Percentiles rank a stretch among this genome's conserved stretches.
Evolutionary conservation across 2,329 filamentous ascomycete species (phyloP).

Genomic region (Penicillium rolfsii): DNA sequence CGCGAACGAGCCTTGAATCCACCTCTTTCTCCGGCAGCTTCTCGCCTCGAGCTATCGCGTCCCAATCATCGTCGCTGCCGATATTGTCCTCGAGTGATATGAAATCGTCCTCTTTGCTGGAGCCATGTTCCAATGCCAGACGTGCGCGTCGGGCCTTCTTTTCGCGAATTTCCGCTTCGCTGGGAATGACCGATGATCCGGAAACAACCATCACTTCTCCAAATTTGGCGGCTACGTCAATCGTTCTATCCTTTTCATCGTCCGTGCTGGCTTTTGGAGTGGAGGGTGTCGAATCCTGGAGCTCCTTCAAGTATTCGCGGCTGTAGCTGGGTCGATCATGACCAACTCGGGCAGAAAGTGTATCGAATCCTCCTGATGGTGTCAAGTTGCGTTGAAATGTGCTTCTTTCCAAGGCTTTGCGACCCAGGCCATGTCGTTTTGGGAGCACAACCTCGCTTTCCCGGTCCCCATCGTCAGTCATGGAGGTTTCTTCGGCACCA

Average conservation of each 20-base stretch:
- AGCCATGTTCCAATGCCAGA: slow-evolving; percentile 66
- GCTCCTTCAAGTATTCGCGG: slow-evolving; percentile 81
- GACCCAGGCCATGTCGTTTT: slow-evolving; percentile 62
- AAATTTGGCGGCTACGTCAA: slow-evolving; percentile 55
- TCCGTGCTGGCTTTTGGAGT: slow-evolving; percentile 63
- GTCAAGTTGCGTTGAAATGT: slow-evolving; percentile 60
- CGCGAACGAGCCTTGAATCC: slow-evolving; percentile 73
- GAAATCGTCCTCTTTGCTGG: slow-evolving; percentile 64
- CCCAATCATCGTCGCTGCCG: slow-evolving; percentile 50
- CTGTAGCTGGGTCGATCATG: slow-evolving; percentile 78
- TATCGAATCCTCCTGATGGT: slow-evolving; percentile 52
- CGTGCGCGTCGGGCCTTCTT: slow-evolving; percentile 89
- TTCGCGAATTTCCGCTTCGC: slow-evolving; percentile 81
- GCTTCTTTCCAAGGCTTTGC: slow-evolving; percentile 68
- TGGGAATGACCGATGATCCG: slow-evolving; percentile 64
- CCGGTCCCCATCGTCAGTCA: slow-evolving; percentile 58
- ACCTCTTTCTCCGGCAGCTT: slow-evolving; percentile 61
- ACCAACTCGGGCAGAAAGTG: slow-evolving; percentile 60
- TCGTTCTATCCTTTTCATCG: slow-evolving; percentile 56
- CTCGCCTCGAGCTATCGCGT: slow-evolving; percentile 51
- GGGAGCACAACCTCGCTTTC: slow-evolving; percentile 61
- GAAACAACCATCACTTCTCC: slow-evolving; percentile 44
- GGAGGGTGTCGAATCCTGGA: slow-evolving; percentile 82
- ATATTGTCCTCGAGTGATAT: slow-evolving; percentile 47
- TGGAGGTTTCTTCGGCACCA: slow-evolving; percentile 62